Percentiles rank a stretch among this genome's conserved stretches.
These are phyloP conservation scores for Zizania palustris DNA, from an alignment of 202 grass and related monocot genomes.

Conservation along the genomic window DNA sequence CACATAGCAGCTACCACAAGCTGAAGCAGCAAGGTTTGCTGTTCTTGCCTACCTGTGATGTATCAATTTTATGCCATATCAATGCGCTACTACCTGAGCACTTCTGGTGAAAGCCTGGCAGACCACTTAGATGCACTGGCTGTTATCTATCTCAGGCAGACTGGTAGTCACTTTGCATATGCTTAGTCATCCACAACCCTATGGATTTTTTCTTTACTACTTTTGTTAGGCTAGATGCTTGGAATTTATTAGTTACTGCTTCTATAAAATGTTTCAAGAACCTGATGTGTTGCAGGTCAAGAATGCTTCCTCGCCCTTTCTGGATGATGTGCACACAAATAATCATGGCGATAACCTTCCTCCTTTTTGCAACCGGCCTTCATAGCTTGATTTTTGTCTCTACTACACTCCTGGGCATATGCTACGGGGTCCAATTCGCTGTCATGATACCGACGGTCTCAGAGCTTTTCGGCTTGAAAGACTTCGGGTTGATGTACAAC, in stretches of 20 bases:
- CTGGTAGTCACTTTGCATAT: constrained; percentile 11
- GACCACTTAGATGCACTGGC: neutral
- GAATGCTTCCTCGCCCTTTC: constrained; percentile 89
- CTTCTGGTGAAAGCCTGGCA: neutral
- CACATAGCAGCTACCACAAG: neutral
- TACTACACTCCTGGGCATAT: constrained; percentile 73
- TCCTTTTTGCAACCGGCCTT: constrained; percentile 78
- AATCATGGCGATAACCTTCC: constrained; percentile 83
- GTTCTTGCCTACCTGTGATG: neutral
- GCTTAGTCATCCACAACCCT: neutral
- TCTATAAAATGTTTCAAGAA: neutral
- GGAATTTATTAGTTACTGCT: neutral
- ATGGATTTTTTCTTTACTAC: neutral
- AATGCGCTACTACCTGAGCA: neutral
- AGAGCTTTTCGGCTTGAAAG: constrained; percentile 86
- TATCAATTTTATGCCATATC: constrained; percentile 28
- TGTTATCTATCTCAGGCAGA: neutral
- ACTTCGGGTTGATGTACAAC: constrained; percentile 93
- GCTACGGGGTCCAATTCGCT: constrained; percentile 91
- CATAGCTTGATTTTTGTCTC: constrained; percentile 68
- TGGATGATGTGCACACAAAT: constrained; percentile 96
- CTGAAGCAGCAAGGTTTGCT: neutral
- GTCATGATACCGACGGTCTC: constrained; percentile 95
- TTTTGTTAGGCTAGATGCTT: neutral
- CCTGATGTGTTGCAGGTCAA: constrained; percentile 62